A percentile compares a stretch with the other conserved stretches of the same genome.
Evolutionary conservation across 495 filamentous ascomycete species (phyloP).

Genomic region (Lepraria neglecta): DNA sequence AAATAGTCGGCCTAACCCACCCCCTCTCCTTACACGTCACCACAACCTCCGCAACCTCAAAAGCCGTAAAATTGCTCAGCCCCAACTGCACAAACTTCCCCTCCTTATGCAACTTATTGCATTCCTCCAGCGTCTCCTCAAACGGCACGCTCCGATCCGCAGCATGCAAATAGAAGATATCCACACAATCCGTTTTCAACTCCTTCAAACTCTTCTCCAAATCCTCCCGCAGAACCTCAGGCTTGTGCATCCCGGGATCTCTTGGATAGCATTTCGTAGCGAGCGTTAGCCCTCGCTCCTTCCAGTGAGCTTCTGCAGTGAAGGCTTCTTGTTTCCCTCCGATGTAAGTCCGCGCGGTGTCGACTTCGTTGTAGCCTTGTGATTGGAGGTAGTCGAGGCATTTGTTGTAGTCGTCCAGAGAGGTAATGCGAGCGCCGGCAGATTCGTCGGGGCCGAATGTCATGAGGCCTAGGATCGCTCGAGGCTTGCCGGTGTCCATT

Average conservation of each 20-base stretch:
- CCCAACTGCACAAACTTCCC: constrained; percentile 83
- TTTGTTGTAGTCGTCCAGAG: constrained; percentile 55
- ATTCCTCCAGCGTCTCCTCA: constrained; percentile 66
- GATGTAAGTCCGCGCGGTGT: constrained; percentile 72
- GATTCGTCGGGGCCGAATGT: constrained; percentile 50
- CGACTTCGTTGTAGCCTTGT: constrained; percentile 70
- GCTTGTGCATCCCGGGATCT: constrained; percentile 51
- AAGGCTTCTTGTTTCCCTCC: constrained; percentile 74
- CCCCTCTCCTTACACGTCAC: constrained; percentile 73
- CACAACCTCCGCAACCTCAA: constrained; percentile 85
- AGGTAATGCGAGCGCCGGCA: constrained; percentile 64
- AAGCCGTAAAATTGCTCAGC: constrained; percentile 78
- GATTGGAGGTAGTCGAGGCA: constrained; percentile 64
- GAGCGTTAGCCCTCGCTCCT: constrained; percentile 71
- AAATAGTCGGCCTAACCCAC: constrained; percentile 65
- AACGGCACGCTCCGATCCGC: constrained; percentile 74
- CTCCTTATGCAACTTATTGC: constrained; percentile 75
- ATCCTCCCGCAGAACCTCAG: constrained; percentile 52
- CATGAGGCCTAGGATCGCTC: constrained; percentile 57
- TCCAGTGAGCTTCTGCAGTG: constrained; percentile 69
- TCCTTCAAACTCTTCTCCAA: constrained; percentile 63
- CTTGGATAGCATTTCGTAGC: constrained; percentile 79
- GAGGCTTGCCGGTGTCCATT: constrained; percentile 42
- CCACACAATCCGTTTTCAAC: constrained; percentile 67
- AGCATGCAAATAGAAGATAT: constrained; percentile 86